phyloP scores from a whole-genome alignment of 371 early-diverging fungal genomes.

The Rhizoclosmatium hyalinum region DNA sequence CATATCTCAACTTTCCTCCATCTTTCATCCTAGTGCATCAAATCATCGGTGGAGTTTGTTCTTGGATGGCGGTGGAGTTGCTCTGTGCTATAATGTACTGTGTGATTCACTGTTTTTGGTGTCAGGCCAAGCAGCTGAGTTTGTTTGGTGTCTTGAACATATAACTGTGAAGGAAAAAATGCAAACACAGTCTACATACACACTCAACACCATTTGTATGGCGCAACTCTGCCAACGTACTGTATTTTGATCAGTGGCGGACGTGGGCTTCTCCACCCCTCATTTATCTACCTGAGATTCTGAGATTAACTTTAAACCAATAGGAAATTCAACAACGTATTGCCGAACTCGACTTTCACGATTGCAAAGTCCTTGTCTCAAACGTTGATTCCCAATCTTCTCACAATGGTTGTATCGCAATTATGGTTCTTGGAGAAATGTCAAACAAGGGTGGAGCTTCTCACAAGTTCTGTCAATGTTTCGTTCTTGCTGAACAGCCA shows the following conservation, averaged over 20 bases:
- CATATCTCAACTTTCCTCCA: background rate
- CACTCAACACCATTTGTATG: too few relatives aligned
- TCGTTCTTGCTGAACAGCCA: constrained; percentile 89
- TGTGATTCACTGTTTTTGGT: background rate
- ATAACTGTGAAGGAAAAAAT: background rate
- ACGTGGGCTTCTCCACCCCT: too few relatives aligned
- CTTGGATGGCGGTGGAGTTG: background rate
- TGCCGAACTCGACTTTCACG: constrained; percentile 70
- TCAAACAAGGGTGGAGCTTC: constrained; percentile 78
- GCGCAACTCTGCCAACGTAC: too few relatives aligned
- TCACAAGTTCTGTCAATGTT: constrained; percentile 92
- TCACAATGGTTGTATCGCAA: constrained; percentile 77
- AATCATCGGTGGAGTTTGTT: too few relatives aligned
- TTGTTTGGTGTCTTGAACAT: too few relatives aligned
- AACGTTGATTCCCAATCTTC: constrained; percentile 89
- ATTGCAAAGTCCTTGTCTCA: constrained; percentile 85
- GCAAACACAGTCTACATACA: background rate
- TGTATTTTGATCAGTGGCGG: too few relatives aligned
- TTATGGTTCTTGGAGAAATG: constrained; percentile 94
- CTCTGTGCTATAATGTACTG: background rate
- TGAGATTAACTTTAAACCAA: too few relatives aligned
- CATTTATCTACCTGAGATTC: too few relatives aligned
- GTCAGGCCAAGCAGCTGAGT: background rate
- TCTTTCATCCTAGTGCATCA: background rate
- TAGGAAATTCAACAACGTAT: constrained; percentile 80